Base-by-base conservation (phyloP, 495 filamentous ascomycete genomes). In the Rostrohypoxylon terebratum region DNA sequence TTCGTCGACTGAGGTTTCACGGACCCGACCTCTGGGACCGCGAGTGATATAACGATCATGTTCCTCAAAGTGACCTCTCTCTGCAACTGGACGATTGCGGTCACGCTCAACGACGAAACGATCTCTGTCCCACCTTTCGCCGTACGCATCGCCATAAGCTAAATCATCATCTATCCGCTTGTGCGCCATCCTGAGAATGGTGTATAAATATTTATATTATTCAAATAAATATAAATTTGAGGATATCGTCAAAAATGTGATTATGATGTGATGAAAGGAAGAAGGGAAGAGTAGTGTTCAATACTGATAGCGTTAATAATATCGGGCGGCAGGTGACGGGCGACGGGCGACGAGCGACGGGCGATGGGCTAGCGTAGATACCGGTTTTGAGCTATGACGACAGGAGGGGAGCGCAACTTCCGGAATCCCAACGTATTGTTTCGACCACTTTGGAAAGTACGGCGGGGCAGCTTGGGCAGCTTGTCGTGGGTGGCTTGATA, bases 71-170 rank as follows among this genome's bases (percentile, higher is more conserved):
- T 76, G 79, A 38, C 79, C 79, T 48, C 71, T 75, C 47, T 78
- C 76, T 44, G 55, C n/a, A 42, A 1, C 21, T 50, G 18, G 66
- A 18, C 75, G 72, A 34, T 44, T 68, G 48, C 72, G 72, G 34
- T 72, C 68, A 13, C 50, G 61, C 64, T 79, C 77, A 51, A 68
- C 60, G 44, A 68, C 67, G 73, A 82, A 78, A 51, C 81, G 83
- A 66, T 77, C 80, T 2, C 80, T 78, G 62, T 85, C 81, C 81
- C 80, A 85, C 69, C 82, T 81, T 38, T 77, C 80, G 44, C 72
- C 75, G 11, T 77, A 75, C 55, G 69, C 64, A 54, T 78, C 78
- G 18, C 76, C 72, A 55, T 74, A 75, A 53, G 74, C 73, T 38
- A 81, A 73, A 69, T 83, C 79, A 9, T 79, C 79, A 59, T 74